These are phyloP conservation scores for Hymenoscyphus fraxineus DNA, from an alignment of 2,329 filamentous ascomycete genomes.

Conservation along the genomic window DNA sequence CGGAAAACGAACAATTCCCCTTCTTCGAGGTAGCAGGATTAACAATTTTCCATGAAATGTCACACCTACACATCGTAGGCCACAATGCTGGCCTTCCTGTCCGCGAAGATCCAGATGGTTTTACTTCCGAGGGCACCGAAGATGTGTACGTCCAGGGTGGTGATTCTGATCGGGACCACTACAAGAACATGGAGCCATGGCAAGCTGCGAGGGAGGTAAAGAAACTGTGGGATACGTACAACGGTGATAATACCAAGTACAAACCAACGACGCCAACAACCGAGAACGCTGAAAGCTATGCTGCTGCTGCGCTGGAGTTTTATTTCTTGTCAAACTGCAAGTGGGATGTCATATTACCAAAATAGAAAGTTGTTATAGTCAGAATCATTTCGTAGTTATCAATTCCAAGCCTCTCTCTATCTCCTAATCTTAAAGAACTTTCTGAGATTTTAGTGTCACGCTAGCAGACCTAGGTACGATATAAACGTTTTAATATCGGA, in stretches of 20 bases:
- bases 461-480: no score
- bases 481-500: no score
- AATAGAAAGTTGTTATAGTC: not conserved
- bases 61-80: not conserved
- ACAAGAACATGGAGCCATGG: not conserved
- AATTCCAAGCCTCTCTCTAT: not conserved
- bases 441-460: no score
- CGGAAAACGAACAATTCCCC: not conserved
- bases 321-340: not conserved
- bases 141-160: not conserved
- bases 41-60: not conserved
- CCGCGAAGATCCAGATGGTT: not conserved
- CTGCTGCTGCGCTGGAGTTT: not conserved
- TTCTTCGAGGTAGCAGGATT: not conserved
- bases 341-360: not conserved
- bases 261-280: not conserved
- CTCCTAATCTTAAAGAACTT: not conserved
- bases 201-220: not conserved
- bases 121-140: not conserved
- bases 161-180: not conserved
- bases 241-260: not conserved
- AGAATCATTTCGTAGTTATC: not conserved
- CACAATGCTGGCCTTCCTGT: not conserved
- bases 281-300: not conserved
- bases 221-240: not conserved